phyloP scores from a whole-genome alignment of 768 basidiomycete genomes.

The Trametes cingulata region DNA sequence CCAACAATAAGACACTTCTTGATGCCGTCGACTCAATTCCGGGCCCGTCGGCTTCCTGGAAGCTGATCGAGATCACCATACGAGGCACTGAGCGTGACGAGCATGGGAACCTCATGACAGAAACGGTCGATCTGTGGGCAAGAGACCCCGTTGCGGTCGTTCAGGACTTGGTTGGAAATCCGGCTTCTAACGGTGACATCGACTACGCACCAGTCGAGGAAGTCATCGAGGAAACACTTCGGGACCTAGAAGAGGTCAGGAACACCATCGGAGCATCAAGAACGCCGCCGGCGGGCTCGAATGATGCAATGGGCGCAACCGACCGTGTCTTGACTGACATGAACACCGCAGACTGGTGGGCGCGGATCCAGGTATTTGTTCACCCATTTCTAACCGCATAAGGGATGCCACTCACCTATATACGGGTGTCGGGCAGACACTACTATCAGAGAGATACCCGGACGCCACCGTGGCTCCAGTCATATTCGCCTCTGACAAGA shows the following conservation, averaged over 20 bases:
- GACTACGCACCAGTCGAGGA: neutral
- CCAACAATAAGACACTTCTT: no score
- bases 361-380: neutral
- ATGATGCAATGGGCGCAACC: no score
- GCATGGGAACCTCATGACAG: neutral
- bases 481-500: constrained; percentile 35
- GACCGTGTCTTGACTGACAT: neutral
- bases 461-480: constrained; percentile 29
- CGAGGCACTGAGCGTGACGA: neutral
- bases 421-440: no score
- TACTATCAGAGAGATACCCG: neutral
- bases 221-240: no score
- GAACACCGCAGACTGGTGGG: constrained; percentile 1
- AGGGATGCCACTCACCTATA: no score
- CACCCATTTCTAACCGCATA: no score
- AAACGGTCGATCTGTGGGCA: neutral
- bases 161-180: neutral
- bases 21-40: neutral
- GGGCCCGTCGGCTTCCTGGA: neutral
- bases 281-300: no score
- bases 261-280: no score
- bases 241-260: no score
- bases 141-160: neutral
- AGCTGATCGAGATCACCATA: neutral
- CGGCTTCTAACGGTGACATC: neutral